phyloP scores from a whole-genome alignment of 23 red algal species.

The Chondrus crispus region DNA sequence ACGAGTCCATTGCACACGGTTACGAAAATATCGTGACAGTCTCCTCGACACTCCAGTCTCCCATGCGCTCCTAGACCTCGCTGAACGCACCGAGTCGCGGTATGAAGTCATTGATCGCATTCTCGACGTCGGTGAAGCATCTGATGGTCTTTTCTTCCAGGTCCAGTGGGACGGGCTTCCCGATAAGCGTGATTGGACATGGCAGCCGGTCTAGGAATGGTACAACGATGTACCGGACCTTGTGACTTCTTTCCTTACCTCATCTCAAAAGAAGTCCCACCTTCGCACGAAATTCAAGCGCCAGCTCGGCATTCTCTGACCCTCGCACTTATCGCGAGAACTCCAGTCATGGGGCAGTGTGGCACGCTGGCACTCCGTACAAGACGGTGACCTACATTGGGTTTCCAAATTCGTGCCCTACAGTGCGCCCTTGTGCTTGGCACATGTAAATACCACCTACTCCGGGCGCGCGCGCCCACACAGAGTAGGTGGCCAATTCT shows the following conservation, averaged over 20 bases:
- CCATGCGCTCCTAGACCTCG: slow-evolving; percentile 10
- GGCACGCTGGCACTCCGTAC: no score
- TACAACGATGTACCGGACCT: slow-evolving; percentile 4
- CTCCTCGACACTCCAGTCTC: background rate
- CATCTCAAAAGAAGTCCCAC: background rate
- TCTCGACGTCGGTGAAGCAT: slow-evolving; percentile 7
- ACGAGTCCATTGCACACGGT: slow-evolving; percentile 15
- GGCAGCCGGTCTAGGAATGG: background rate
- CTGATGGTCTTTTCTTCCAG: slow-evolving; percentile 36
- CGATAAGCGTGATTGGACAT: slow-evolving; percentile 17
- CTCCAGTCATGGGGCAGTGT: no score
- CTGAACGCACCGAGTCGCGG: background rate
- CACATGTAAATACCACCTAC: no score
- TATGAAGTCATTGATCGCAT: slow-evolving; percentile 31
- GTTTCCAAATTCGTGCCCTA: no score
- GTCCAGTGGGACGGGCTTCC: slow-evolving; percentile 10
- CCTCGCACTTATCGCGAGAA: no score
- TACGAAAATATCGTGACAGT: slow-evolving; percentile 3
- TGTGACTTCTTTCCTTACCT: background rate
- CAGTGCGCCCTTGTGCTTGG: no score
- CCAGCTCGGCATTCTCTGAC: background rate
- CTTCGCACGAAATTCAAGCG: background rate
- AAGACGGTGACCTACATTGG: no score
- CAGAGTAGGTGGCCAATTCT: no score
- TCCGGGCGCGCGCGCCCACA: no score